These are phyloP conservation scores for Eremochloa ophiuroides DNA, from an alignment of 176 grass and related monocot genomes.

Conservation along the genomic window DNA sequence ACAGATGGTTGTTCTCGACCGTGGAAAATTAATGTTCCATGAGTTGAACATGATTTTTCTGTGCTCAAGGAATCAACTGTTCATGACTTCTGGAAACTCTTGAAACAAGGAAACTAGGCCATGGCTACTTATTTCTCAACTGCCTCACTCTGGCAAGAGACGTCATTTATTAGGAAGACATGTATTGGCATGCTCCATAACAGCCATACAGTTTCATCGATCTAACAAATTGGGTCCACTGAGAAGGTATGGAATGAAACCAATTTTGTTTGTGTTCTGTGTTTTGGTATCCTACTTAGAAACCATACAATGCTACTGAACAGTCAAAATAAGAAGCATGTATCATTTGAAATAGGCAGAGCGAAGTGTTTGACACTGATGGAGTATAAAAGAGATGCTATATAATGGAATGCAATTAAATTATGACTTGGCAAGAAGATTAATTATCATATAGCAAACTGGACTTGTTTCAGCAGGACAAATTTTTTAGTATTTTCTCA, in stretches of 20 bases:
- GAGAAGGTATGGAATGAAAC: background rate
- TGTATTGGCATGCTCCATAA: constrained; percentile 15
- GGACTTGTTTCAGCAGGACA: background rate
- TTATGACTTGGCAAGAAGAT: background rate
- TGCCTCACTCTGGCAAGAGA: background rate
- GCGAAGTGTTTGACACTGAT: background rate
- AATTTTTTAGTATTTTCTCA: too few relatives aligned
- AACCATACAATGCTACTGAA: background rate
- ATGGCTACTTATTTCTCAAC: background rate
- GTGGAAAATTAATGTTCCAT: background rate
- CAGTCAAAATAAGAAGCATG: background rate
- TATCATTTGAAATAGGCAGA: background rate
- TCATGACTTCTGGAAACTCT: background rate
- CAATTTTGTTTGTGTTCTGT: background rate
- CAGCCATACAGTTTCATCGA: background rate
- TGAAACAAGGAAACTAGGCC: background rate
- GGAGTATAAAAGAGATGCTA: background rate
- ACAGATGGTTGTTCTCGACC: background rate
- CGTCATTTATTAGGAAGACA: background rate
- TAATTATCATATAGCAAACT: background rate
- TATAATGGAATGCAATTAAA: background rate
- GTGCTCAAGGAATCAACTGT: background rate
- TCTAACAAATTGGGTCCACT: background rate
- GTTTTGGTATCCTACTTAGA: background rate
- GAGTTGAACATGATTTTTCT: background rate